Percentiles rank a stretch among this genome's conserved stretches.
Conservation (phyloP, 768 basidiomycete genomes). For the Tulasnella sp. region DNA sequence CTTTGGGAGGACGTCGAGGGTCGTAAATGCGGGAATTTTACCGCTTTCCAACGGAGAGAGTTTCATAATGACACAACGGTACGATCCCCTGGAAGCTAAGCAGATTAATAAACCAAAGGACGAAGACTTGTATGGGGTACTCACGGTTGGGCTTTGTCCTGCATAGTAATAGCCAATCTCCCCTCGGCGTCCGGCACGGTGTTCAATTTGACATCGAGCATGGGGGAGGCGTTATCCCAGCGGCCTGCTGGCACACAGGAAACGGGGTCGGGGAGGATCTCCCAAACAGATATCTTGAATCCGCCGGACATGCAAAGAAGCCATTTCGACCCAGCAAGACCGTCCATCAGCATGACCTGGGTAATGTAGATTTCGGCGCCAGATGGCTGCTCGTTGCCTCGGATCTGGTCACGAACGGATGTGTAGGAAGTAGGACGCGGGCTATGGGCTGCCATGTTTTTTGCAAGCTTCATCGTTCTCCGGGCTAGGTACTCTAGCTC, state of each 20-base stretch:
- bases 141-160: neutral
- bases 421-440: neutral
- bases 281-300: neutral
- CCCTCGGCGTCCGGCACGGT: neutral
- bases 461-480: conserved; percentile 5
- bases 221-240: conserved; percentile 6
- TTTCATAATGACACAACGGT: neutral
- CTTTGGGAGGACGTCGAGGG: neutral
- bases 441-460: conserved; percentile 1
- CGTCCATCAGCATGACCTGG: conserved; percentile 18
- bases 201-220: conserved; percentile 8
- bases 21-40: conserved; percentile 9
- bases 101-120: neutral
- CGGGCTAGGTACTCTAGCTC: conserved; percentile 10
- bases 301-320: conserved; percentile 3
- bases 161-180: conserved; percentile 15
- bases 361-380: conserved; percentile 16
- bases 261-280: conserved; percentile 20
- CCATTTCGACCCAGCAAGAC: conserved; percentile 10
- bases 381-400: neutral
- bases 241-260: conserved; percentile 4
- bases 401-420: neutral
- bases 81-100: neutral
- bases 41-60: neutral
- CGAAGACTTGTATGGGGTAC: neutral